phyloP scores from a whole-genome alignment of 2,329 filamentous ascomycete genomes.

The Colletotrichum sp. region DNA sequence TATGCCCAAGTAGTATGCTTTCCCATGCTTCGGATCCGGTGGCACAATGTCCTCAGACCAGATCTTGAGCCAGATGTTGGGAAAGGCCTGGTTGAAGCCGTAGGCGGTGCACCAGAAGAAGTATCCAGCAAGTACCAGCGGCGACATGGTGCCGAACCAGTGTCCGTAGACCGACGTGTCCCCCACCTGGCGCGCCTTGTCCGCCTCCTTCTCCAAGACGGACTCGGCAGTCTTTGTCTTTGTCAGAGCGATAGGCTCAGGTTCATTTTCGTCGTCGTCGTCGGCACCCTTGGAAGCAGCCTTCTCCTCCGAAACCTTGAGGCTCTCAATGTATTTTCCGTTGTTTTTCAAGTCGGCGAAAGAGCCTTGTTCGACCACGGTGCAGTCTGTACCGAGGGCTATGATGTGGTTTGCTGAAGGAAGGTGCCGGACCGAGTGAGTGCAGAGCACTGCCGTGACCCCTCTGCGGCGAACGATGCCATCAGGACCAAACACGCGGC shows the following conservation, averaged over 20 bases:
- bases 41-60: constrained; percentile 38
- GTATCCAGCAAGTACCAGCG: constrained; percentile 21
- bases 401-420: constrained; percentile 49
- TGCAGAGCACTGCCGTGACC: constrained; percentile 39
- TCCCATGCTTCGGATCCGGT: constrained; percentile 5
- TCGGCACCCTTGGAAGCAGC: neutral
- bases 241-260: neutral
- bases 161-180: constrained; percentile 38
- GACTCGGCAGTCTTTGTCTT: neutral
- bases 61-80: constrained; percentile 45
- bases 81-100: constrained; percentile 32
- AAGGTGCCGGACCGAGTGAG: constrained; percentile 42
- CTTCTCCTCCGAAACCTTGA: constrained; percentile 35
- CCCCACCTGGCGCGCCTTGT: constrained; percentile 30
- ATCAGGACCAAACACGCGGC: constrained; percentile 29
- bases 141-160: constrained; percentile 35
- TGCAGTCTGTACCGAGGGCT: constrained; percentile 42
- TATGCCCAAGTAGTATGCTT: constrained; percentile 34
- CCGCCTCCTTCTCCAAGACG: neutral
- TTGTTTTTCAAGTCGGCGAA: constrained; percentile 42
- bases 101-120: constrained; percentile 24
- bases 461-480: constrained; percentile 28
- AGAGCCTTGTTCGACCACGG: constrained; percentile 44
- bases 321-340: constrained; percentile 41
- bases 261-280: neutral